A percentile compares a stretch with the other conserved stretches of the same genome.
These are phyloP conservation scores for Alternaria consortialis DNA, from an alignment of 2,329 filamentous ascomycete species.

Conservation along the genomic window DNA sequence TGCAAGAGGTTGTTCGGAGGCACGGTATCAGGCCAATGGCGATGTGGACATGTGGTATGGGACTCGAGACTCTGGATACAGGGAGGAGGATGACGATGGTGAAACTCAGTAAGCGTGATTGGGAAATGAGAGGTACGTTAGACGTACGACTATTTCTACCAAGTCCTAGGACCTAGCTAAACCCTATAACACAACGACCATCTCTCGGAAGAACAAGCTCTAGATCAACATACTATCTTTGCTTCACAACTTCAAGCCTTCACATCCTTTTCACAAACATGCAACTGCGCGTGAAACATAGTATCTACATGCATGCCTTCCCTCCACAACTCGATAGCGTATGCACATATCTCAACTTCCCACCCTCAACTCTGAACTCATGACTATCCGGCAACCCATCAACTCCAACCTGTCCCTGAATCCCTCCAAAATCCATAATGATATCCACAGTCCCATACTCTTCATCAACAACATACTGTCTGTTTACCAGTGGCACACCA, in stretches of 20 bases:
- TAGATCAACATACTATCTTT: not conserved
- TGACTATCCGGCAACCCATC: slow-evolving; percentile 44
- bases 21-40: slow-evolving; percentile 42
- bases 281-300: not conserved
- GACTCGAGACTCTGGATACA: not conserved
- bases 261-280: not conserved
- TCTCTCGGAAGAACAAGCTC: not conserved
- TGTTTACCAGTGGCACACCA: slow-evolving; percentile 38
- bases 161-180: not conserved
- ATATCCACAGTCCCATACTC: slow-evolving; percentile 44
- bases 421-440: slow-evolving; percentile 42
- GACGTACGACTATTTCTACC: not conserved
- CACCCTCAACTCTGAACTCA: slow-evolving; percentile 43
- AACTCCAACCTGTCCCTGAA: slow-evolving; percentile 14
- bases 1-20: slow-evolving; percentile 35
- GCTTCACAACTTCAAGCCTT: not conserved
- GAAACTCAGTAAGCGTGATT: not conserved
- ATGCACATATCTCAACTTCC: slow-evolving; percentile 45
- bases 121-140: not conserved
- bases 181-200: not conserved
- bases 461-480: slow-evolving; percentile 44
- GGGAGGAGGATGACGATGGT: not conserved
- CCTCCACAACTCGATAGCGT: slow-evolving; percentile 40
- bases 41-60: slow-evolving; percentile 34
- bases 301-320: slow-evolving; percentile 31